phyloP scores from a whole-genome alignment of 208 protist species.

The Leishmania aethiopica region DNA sequence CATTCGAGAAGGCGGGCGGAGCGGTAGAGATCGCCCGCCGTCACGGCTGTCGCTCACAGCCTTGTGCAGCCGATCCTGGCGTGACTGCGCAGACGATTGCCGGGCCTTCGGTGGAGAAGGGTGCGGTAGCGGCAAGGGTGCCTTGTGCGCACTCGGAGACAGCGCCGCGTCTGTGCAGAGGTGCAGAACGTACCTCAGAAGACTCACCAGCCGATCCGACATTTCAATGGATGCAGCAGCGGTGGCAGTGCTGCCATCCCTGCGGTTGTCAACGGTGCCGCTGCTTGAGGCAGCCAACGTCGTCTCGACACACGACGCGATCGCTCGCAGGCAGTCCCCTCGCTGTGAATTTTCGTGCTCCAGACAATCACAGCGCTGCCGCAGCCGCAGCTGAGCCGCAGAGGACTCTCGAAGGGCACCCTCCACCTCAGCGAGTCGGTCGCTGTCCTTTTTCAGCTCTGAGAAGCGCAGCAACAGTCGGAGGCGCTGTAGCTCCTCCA shows the following conservation, averaged over 20 bases:
- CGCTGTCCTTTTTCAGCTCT: slow-evolving; percentile 76
- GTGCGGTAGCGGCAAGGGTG: not conserved
- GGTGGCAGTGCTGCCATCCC: not conserved
- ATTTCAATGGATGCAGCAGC: not conserved
- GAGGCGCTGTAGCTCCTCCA: slow-evolving; percentile 53
- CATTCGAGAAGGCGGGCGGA: not conserved
- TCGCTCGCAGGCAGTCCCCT: slow-evolving; percentile 1
- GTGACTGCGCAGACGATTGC: not conserved
- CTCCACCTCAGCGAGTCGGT: slow-evolving; percentile 34
- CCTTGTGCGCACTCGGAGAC: not conserved
- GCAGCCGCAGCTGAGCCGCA: slow-evolving; percentile 9
- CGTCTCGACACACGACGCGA: slow-evolving; percentile 13
- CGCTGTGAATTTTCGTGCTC: not conserved
- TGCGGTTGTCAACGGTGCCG: not conserved
- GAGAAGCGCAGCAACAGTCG: slow-evolving; percentile 78
- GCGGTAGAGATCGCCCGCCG: not conserved
- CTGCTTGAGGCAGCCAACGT: not conserved
- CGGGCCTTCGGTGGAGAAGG: not conserved
- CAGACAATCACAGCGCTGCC: slow-evolving; percentile 16
- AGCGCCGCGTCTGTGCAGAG: not conserved
- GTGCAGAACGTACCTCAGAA: not conserved
- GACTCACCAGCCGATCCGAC: not conserved
- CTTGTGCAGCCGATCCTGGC: slow-evolving; percentile 5
- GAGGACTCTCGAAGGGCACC: slow-evolving; percentile 19
- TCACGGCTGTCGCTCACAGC: slow-evolving; percentile 4